These are phyloP conservation scores for Phytophthora sojae DNA, from an alignment of 352 stramenopile genomes.

Conservation along the genomic window DNA sequence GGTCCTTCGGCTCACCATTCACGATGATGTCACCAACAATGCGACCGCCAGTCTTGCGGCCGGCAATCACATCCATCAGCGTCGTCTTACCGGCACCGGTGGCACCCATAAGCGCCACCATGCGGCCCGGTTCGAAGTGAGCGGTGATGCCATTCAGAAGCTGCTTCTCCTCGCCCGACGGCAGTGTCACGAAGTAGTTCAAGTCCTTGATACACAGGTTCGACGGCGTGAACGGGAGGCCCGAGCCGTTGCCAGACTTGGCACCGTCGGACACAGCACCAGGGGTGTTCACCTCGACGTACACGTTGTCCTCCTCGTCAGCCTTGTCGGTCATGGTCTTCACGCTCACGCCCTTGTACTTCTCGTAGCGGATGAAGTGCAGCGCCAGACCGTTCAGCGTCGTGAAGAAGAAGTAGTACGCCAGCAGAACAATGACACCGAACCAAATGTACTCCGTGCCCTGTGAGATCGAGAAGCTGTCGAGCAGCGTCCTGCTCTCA, in stretches of 20 bases:
- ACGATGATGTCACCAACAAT: constrained; percentile 88
- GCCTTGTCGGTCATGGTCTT: constrained; percentile 44
- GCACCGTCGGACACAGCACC: constrained; percentile 21
- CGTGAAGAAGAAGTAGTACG: constrained; percentile 63
- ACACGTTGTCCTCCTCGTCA: constrained; percentile 35
- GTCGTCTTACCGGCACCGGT: constrained; percentile 72
- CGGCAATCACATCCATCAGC: constrained; percentile 69
- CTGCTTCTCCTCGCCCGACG: constrained; percentile 62
- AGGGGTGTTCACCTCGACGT: constrained; percentile 44
- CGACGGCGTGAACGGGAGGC: constrained; percentile 51
- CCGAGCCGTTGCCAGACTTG: constrained; percentile 11
- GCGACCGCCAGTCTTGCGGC: constrained; percentile 62
- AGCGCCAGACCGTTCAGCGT: constrained; percentile 21
- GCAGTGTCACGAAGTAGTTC: constrained; percentile 69
- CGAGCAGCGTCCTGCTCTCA: constrained; percentile 25
- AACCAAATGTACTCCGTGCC: constrained; percentile 55
- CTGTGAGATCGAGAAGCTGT: constrained; percentile 53
- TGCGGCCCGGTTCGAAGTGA: constrained; percentile 61
- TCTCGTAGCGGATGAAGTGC: constrained; percentile 60
- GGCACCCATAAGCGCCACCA: constrained; percentile 80
- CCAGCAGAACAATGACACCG: constrained; percentile 43
- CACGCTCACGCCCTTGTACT: constrained; percentile 47
- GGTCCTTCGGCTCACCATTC: constrained; percentile 86
- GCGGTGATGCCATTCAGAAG: constrained; percentile 54
- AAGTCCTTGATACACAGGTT: constrained; percentile 62